Conservation (phyloP, 441 rosid species). For the Populus hybrid region DNA sequence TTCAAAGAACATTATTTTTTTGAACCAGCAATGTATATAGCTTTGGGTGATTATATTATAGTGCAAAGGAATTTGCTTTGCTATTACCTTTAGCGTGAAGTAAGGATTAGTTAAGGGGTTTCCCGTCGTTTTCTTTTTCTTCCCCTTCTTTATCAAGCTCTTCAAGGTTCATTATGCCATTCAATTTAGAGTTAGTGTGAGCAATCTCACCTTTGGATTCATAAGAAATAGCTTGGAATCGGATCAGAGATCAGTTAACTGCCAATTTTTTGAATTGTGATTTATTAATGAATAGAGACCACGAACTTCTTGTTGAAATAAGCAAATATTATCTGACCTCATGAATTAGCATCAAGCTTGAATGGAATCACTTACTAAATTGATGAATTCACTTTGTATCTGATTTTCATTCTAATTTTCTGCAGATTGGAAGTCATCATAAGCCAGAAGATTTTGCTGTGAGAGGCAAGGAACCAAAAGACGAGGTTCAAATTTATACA, state of each 20-base stretch:
- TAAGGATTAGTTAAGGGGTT: neutral
- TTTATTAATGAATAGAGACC: no score
- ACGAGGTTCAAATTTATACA: conserved; percentile 97
- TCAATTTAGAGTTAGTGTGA: neutral
- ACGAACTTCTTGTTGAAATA: no score
- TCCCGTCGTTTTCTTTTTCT: neutral
- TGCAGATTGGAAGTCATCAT: conserved; percentile 86
- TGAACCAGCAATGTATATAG: neutral
- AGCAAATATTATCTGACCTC: no score
- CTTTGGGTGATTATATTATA: neutral
- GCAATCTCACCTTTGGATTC: neutral
- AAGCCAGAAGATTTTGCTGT: conserved; percentile 83
- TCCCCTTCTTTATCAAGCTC: neutral
- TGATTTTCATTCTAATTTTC: conserved; percentile 6
- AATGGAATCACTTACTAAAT: neutral
- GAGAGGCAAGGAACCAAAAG: conserved; percentile 97
- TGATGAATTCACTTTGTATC: neutral
- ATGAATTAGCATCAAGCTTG: neutral
- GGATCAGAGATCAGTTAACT: no score
- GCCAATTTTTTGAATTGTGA: no score
- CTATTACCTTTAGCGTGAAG: neutral
- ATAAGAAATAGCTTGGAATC: no score
- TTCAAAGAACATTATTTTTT: neutral
- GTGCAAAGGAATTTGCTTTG: neutral
- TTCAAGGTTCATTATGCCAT: neutral